phyloP scores from a whole-genome alignment of 2,329 filamentous ascomycete genomes.

The Fusarium decemcellulare region DNA sequence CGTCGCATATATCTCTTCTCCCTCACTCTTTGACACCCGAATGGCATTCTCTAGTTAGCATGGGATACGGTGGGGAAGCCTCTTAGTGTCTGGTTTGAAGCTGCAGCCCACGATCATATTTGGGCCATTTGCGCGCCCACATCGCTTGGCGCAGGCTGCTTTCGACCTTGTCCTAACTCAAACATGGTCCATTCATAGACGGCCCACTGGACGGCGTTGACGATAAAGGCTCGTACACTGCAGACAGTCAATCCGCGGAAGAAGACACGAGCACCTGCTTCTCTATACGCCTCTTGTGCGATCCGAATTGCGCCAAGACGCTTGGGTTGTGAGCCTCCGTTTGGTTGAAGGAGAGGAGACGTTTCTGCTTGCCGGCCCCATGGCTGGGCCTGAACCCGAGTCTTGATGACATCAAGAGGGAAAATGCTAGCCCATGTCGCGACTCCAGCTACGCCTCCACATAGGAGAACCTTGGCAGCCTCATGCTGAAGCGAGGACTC shows the following conservation, averaged over 20 bases:
- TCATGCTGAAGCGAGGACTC: conserved; percentile 54
- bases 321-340: conserved; percentile 42
- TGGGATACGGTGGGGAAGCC: not conserved
- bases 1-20: too few relatives aligned
- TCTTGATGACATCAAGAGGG: conserved; percentile 93
- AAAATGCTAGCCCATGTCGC: conserved; percentile 93
- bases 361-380: conserved; percentile 36
- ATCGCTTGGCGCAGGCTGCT: conserved; percentile 17
- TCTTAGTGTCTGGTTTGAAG: not conserved
- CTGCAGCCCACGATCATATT: conserved; percentile 2
- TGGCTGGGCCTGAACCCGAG: conserved; percentile 85
- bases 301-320: conserved; percentile 72
- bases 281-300: conserved; percentile 75
- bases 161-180: conserved; percentile 58
- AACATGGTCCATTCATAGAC: conserved; percentile 91
- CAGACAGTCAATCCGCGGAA: conserved; percentile 85
- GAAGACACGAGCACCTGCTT: conserved; percentile 74
- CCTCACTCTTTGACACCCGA: too few relatives aligned
- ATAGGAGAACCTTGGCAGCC: conserved; percentile 79
- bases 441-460: conserved; percentile 89
- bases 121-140: conserved; percentile 6
- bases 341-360: conserved; percentile 30
- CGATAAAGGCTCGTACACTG: conserved; percentile 88
- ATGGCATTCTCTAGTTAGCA: too few relatives aligned
- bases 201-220: conserved; percentile 95